Evolutionary conservation across 1,284 basidiomycete species (phyloP).

Genomic region (Boletus sp.): DNA sequence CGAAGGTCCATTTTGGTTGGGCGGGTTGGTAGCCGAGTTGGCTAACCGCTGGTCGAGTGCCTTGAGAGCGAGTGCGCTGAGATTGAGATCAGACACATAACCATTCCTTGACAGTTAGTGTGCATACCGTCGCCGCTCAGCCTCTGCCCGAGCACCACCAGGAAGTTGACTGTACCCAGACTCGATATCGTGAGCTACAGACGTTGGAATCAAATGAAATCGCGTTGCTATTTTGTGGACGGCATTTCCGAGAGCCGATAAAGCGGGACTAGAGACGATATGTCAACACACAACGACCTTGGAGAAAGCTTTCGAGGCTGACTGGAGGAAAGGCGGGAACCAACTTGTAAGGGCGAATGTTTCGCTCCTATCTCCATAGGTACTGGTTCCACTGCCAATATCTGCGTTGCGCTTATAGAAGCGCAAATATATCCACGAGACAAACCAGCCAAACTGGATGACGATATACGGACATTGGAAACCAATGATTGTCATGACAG

Average conservation of each 20-base stretch:
- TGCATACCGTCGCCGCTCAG: conserved; percentile 82
- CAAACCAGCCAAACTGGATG: conserved; percentile 98
- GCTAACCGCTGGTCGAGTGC: conserved; percentile 93
- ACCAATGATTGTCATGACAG: conserved; percentile 83
- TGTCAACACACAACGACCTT: conserved; percentile 44
- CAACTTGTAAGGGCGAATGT: conserved; percentile 95
- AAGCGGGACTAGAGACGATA: conserved; percentile 37
- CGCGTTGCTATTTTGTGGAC: conserved; percentile 71
- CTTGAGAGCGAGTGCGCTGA: conserved; percentile 88
- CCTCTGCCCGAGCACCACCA: conserved; percentile 86
- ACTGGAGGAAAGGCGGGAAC: conserved; percentile 97
- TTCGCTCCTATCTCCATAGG: conserved; percentile 91
- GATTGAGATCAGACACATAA: conserved; percentile 6
- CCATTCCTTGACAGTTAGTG: not conserved
- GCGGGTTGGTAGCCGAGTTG: conserved; percentile 48
- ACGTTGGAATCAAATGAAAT: conserved; percentile 76
- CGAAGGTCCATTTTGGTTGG: conserved; percentile 39
- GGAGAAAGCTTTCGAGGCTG: conserved; percentile 33
- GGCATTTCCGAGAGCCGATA: conserved; percentile 67
- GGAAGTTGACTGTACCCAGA: conserved; percentile 77
- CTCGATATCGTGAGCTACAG: conserved; percentile 61
- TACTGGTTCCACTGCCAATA: conserved; percentile 53
- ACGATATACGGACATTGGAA: conserved; percentile 94
- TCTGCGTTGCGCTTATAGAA: conserved; percentile 91
- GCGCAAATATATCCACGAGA: conserved; percentile 91